A percentile compares a stretch with the other conserved stretches of the same genome.
Evolutionary conservation across 2,329 filamentous ascomycete species (phyloP).

Genomic region (Dothideomycetes sp.): DNA sequence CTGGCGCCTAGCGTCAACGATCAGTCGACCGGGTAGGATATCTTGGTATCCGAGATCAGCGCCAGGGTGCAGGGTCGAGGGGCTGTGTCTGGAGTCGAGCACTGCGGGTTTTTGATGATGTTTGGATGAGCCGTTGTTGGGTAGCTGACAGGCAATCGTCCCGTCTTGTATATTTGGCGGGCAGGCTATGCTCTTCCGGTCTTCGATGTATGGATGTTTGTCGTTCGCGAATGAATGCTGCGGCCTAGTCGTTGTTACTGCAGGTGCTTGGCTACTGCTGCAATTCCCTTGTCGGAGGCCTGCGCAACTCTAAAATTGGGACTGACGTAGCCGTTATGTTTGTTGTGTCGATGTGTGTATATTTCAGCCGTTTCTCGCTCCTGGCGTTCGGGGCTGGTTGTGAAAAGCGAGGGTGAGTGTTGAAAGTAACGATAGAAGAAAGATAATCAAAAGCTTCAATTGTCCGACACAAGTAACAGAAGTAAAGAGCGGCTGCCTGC

Average conservation of each 20-base stretch:
- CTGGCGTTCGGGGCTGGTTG: constrained; percentile 11
- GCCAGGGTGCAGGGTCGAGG: constrained; percentile 5
- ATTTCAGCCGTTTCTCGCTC: too few relatives aligned
- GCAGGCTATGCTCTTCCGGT: too few relatives aligned
- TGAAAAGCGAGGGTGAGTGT: too few relatives aligned
- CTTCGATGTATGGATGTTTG: too few relatives aligned
- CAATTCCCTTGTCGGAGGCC: background rate
- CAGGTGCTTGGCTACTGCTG: background rate
- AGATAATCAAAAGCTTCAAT: too few relatives aligned
- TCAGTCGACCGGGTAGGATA: background rate
- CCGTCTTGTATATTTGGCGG: too few relatives aligned
- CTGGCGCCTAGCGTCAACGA: background rate
- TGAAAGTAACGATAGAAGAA: too few relatives aligned
- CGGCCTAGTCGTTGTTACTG: background rate
- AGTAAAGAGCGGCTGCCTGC: constrained; percentile 1
- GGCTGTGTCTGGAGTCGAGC: constrained; percentile 12
- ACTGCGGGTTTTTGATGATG: too few relatives aligned
- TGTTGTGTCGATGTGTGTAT: constrained; percentile 12
- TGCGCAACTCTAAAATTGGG: background rate
- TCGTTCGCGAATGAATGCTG: background rate
- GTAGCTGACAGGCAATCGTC: too few relatives aligned
- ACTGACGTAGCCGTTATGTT: constrained; percentile 12
- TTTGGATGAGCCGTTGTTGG: too few relatives aligned
- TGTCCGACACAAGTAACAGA: too few relatives aligned
- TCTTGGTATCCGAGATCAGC: background rate